These are phyloP conservation scores for Magnolia officinalis DNA, from an alignment of 164 flowering plant genomes.

Conservation along the genomic window DNA sequence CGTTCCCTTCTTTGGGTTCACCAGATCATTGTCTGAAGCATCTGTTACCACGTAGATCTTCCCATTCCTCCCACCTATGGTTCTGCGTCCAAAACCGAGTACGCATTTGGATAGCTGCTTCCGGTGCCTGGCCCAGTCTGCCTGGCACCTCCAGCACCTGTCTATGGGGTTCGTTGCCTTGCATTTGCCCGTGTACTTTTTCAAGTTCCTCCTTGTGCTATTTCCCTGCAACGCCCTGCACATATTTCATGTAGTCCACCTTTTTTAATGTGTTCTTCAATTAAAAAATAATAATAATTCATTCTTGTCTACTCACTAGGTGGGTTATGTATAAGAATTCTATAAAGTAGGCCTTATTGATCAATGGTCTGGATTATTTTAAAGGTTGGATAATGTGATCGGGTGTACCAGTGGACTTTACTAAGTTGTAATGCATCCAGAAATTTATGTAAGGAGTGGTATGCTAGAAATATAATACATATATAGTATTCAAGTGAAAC, in stretches of 20 bases:
- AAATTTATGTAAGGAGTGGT: too few species aligned
- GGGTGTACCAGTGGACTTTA: too few species aligned
- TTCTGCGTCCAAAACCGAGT: slow-evolving; percentile 50
- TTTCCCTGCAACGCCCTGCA: slow-evolving; percentile 38
- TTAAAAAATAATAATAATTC: neutral
- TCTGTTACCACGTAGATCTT: slow-evolving; percentile 49
- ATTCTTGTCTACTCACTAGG: too few species aligned
- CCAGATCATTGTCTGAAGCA: slow-evolving; percentile 45
- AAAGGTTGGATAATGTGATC: too few species aligned
- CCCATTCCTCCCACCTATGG: slow-evolving; percentile 60
- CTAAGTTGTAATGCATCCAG: too few species aligned
- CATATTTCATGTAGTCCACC: neutral
- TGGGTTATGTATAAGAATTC: neutral
- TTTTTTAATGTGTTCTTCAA: neutral
- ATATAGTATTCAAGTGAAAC: too few species aligned
- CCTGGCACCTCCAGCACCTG: slow-evolving; percentile 67
- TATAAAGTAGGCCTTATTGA: too few species aligned
- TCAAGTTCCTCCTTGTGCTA: slow-evolving; percentile 43
- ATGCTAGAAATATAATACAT: too few species aligned
- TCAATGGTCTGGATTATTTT: too few species aligned
- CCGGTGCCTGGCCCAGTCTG: slow-evolving; percentile 48
- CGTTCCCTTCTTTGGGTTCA: slow-evolving; percentile 67
- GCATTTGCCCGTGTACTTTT: slow-evolving; percentile 31
- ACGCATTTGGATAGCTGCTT: slow-evolving; percentile 49
- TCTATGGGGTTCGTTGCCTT: slow-evolving; percentile 73